Evolutionary conservation across 2,329 filamentous ascomycete genomes (phyloP).

Genomic region (Fusarium brachygibbosum): DNA sequence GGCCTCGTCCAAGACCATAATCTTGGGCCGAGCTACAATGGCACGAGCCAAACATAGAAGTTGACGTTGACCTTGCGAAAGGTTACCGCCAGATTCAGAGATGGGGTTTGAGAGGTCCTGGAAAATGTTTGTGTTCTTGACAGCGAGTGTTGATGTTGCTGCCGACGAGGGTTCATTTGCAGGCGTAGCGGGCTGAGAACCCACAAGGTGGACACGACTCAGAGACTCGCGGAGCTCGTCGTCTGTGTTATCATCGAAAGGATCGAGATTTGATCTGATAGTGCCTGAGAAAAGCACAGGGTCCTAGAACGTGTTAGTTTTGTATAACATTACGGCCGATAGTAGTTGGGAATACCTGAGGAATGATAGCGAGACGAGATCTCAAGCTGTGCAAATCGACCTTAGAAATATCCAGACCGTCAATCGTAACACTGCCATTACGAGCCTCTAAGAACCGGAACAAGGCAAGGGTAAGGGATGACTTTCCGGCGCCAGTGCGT

Average conservation of each 20-base stretch:
- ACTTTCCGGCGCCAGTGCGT: slow-evolving; percentile 83
- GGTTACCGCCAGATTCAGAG: slow-evolving; percentile 79
- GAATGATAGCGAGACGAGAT: slow-evolving; percentile 83
- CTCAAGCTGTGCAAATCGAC: slow-evolving; percentile 78
- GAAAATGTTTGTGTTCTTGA: slow-evolving; percentile 75
- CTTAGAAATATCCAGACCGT: slow-evolving; percentile 80
- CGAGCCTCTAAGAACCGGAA: slow-evolving; percentile 82
- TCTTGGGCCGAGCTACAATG: slow-evolving; percentile 78
- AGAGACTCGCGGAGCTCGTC: slow-evolving; percentile 77
- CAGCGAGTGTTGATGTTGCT: slow-evolving; percentile 50
- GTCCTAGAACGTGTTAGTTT: slow-evolving; percentile 63
- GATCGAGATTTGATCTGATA: slow-evolving; percentile 81
- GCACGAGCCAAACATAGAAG: slow-evolving; percentile 80
- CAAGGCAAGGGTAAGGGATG: slow-evolving; percentile 78
- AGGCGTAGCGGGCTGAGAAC: slow-evolving; percentile 57
- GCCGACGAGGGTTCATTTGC: slow-evolving; percentile 57
- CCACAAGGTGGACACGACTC: slow-evolving; percentile 76
- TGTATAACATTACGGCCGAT: background rate
- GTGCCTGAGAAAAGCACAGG: slow-evolving; percentile 87
- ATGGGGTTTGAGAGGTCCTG: slow-evolving; percentile 72
- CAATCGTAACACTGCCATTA: slow-evolving; percentile 76
- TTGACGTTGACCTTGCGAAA: slow-evolving; percentile 82
- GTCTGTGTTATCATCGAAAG: slow-evolving; percentile 78
- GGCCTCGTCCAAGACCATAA: slow-evolving; percentile 86
- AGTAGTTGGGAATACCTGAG: slow-evolving; percentile 60